These are phyloP conservation scores for Pinus taeda DNA, from an alignment of 75 land plant genomes.

Conservation along the genomic window DNA sequence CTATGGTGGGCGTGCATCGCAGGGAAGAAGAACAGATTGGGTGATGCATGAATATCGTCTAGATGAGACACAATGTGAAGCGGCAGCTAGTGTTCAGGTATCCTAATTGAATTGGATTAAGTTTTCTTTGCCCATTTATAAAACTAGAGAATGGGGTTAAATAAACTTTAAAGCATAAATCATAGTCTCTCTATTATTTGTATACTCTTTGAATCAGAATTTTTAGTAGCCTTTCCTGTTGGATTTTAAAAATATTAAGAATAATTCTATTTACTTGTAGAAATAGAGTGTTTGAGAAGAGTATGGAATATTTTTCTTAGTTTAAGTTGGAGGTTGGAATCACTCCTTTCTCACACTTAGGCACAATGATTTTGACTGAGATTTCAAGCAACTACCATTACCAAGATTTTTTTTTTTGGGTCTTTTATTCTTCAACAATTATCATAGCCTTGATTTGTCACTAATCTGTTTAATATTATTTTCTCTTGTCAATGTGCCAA, in stretches of 20 bases:
- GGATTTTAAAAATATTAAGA: neutral
- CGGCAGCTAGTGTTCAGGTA: neutral
- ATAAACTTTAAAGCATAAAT: neutral
- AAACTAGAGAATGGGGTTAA: neutral
- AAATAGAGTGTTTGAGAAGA: too few relatives aligned
- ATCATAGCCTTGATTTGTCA: too few relatives aligned
- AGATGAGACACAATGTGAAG: constrained; percentile 4
- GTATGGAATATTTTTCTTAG: too few relatives aligned
- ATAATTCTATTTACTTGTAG: too few relatives aligned
- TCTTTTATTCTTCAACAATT: too few relatives aligned
- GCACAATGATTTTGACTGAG: too few relatives aligned
- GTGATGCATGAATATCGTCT: constrained; percentile 14
- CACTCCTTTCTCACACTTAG: too few relatives aligned
- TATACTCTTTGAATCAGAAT: neutral
- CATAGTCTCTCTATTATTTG: neutral
- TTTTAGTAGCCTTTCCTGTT: neutral
- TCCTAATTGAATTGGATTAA: neutral
- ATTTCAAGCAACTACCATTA: too few relatives aligned
- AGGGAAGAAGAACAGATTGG: constrained; percentile 24
- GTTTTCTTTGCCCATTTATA: neutral
- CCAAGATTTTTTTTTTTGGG: too few relatives aligned
- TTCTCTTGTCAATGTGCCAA: too few relatives aligned
- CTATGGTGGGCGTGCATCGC: constrained; percentile 30
- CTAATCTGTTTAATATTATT: too few relatives aligned
- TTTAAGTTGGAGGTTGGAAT: too few relatives aligned